A percentile compares a stretch with the other conserved stretches of the same genome.
Conservation (phyloP, 2,329 filamentous ascomycete genomes). For the Gliomastix tumulicola region DNA sequence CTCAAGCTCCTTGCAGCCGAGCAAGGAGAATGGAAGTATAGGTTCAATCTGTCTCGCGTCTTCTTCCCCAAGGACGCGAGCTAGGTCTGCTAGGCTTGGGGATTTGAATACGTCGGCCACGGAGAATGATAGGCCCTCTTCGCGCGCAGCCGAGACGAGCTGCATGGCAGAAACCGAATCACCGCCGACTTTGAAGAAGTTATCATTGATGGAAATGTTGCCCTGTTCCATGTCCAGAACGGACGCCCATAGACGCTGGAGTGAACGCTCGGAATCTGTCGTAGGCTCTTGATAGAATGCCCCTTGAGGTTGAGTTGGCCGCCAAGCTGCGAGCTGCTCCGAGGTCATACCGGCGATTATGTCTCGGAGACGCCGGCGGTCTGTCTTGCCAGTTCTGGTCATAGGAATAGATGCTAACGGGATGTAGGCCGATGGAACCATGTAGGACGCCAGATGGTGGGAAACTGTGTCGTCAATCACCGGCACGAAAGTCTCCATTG, state of each 20-base stretch:
- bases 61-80: too few relatives aligned
- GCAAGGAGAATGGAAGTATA: neutral
- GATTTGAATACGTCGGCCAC: slow-evolving; percentile 37
- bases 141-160: slow-evolving; percentile 34
- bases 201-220: slow-evolving; percentile 6
- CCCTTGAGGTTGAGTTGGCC: slow-evolving; percentile 30
- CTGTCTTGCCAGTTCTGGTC: slow-evolving; percentile 7
- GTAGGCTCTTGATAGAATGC: slow-evolving; percentile 36
- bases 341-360: neutral
- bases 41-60: too few relatives aligned
- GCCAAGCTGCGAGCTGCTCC: neutral
- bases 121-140: slow-evolving; percentile 27
- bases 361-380: slow-evolving; percentile 29
- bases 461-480: slow-evolving; percentile 2
- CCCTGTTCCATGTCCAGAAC: slow-evolving; percentile 29
- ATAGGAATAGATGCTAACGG: slow-evolving; percentile 1
- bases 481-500: slow-evolving; percentile 1
- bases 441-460: slow-evolving; percentile 6
- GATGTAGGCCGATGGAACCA: slow-evolving; percentile 6
- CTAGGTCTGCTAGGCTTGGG: slow-evolving; percentile 29
- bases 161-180: slow-evolving; percentile 47
- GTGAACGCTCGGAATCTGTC: slow-evolving; percentile 7
- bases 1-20: neutral
- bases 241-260: slow-evolving; percentile 32
- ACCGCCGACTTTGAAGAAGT: slow-evolving; percentile 27